Evolutionary conservation across 2,329 filamentous ascomycete species (phyloP).

Genomic region (Mycosphaerelloides madeirae): DNA sequence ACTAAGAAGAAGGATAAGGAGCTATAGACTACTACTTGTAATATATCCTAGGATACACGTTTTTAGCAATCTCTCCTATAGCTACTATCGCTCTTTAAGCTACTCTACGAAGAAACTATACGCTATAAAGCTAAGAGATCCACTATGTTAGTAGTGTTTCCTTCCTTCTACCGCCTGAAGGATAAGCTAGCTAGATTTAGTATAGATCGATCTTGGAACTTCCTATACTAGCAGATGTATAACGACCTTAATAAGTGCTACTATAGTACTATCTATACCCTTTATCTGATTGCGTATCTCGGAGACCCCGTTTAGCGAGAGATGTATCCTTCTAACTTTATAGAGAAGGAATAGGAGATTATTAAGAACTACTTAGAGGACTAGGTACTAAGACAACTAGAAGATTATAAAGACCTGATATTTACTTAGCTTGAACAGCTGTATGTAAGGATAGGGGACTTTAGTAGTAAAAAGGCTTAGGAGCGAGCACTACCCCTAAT

Average conservation of each 20-base stretch:
- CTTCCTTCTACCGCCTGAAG: neutral
- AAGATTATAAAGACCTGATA: neutral
- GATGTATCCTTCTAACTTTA: neutral
- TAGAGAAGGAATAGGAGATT: neutral
- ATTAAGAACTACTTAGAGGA: neutral
- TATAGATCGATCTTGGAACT: neutral
- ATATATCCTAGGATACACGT: neutral
- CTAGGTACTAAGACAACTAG: neutral
- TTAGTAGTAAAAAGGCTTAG: neutral
- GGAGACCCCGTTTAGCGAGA: neutral
- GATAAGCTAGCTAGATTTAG: neutral
- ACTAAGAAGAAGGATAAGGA: neutral
- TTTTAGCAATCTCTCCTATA: neutral
- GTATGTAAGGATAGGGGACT: neutral
- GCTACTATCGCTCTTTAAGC: neutral
- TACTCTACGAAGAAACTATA: neutral
- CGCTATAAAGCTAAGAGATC: neutral
- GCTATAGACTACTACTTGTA: neutral
- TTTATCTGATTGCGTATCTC: neutral
- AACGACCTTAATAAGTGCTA: neutral
- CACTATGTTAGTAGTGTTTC: neutral
- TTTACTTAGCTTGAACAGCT: neutral
- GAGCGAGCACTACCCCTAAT: neutral
- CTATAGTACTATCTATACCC: neutral
- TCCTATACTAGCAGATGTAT: neutral